A percentile compares a stretch with the other conserved stretches of the same genome.
Evolutionary conservation across 495 filamentous ascomycete genomes (phyloP).

Genomic region (Aspergillus taichungensis): DNA sequence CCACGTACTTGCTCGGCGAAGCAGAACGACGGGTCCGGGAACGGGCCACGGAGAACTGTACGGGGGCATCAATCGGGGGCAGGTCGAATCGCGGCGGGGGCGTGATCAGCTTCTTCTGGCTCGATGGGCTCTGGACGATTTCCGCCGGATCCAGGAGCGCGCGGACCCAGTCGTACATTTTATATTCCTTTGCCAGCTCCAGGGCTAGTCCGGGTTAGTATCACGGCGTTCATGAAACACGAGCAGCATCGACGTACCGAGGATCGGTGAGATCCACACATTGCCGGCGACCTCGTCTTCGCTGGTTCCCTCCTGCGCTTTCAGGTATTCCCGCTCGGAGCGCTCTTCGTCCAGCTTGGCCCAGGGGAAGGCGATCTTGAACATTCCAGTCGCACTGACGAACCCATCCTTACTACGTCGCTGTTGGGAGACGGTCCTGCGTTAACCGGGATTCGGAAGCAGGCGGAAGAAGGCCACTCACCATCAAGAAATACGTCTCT

Average conservation of each 20-base stretch:
- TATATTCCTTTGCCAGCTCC: slow-evolving; percentile 72
- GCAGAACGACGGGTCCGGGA: slow-evolving; percentile 44
- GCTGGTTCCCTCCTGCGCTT: slow-evolving; percentile 64
- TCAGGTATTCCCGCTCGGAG: slow-evolving; percentile 78
- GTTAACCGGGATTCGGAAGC: neutral
- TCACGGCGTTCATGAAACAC: neutral
- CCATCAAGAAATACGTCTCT: slow-evolving; percentile 94
- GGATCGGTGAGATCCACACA: slow-evolving; percentile 82
- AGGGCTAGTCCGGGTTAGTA: slow-evolving; percentile 48
- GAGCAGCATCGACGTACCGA: slow-evolving; percentile 42
- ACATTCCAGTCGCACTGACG: slow-evolving; percentile 97
- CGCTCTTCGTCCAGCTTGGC: slow-evolving; percentile 78
- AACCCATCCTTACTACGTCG: slow-evolving; percentile 90
- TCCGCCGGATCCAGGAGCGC: slow-evolving; percentile 76
- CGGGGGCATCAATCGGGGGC: slow-evolving; percentile 35
- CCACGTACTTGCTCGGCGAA: slow-evolving; percentile 50
- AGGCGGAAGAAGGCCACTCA: slow-evolving; percentile 23
- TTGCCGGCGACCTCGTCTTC: slow-evolving; percentile 92
- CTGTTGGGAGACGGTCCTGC: slow-evolving; percentile 24
- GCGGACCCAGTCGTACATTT: slow-evolving; percentile 76
- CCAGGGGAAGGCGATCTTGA: slow-evolving; percentile 97
- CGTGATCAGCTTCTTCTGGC: slow-evolving; percentile 55
- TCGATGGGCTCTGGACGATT: slow-evolving; percentile 49
- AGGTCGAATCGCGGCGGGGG: slow-evolving; percentile 60
- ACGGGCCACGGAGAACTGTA: slow-evolving; percentile 27